Base-by-base conservation (phyloP, 2,329 filamentous ascomycete genomes). In the Botryotinia globosa region DNA sequence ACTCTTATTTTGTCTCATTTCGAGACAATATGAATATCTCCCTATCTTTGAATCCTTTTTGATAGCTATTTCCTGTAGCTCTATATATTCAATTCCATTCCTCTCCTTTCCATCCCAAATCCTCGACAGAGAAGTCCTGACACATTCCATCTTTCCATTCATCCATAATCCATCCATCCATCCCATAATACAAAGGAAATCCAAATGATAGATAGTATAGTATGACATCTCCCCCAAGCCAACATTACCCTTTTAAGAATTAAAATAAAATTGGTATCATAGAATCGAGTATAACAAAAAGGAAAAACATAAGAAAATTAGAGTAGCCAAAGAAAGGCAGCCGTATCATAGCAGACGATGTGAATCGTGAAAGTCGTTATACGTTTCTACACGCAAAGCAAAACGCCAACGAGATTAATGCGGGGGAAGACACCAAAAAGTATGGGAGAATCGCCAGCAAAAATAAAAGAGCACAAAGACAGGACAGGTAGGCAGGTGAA, bases 231-330 rank as follows among this genome's bases (percentile, higher is more conserved):
- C 6, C 42, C 2, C 48, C 65, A 56, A 42, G 22, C 48, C 25
- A 44, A 39, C 10, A 29, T n/a, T 42, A 37, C 65, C 48, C 48
- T 37, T 20, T 56, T 32, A 32, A 42, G n/a, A 32, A 42, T 68
- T 56, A 68, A 67, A 56, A 32, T 67, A 56, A 42, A 56, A 56
- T 25, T 68, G 65, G 65, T 68, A 68, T 68, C 65, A 56, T 68
- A 42, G 25, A 68, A 68, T 56, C 32, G 48, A 56, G 48, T 56
- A 56, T 67, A 42, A 22, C n/a, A 44, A 14, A 68, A 56, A 22
- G 29, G 8, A 7, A 44, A 25, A 20, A 12, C 20, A 25, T 20
- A 29, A 37, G 6, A 32, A 68, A 10, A 56, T 8, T 8, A 32
- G 25, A 29, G 37, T 42, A 25, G 44, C n/a, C 22, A 44, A 56